phyloP scores from a whole-genome alignment of 2,329 filamentous ascomycete genomes.

The Hypoxylon sp. region DNA sequence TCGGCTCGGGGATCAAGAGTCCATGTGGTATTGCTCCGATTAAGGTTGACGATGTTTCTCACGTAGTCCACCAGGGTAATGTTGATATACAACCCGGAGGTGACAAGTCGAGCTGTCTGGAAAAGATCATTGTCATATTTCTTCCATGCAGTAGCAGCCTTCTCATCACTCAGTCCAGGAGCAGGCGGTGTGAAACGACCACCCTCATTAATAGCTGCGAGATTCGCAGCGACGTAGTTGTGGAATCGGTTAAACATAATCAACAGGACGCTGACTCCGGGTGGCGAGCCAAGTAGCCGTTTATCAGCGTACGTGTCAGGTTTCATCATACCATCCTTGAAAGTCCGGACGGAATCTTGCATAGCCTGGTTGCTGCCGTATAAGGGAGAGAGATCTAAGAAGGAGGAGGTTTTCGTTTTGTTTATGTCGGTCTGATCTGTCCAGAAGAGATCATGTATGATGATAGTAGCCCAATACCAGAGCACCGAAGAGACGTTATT shows the following conservation, averaged over 20 bases:
- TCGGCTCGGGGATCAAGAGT: slow-evolving; percentile 82
- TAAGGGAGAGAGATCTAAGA: slow-evolving; percentile 78
- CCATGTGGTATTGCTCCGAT: slow-evolving; percentile 82
- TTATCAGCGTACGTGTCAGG: slow-evolving; percentile 80
- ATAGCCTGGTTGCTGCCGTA: slow-evolving; percentile 78
- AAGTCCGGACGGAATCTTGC: slow-evolving; percentile 76
- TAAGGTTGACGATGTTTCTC: slow-evolving; percentile 81
- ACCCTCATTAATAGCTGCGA: slow-evolving; percentile 89
- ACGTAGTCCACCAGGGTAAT: slow-evolving; percentile 85
- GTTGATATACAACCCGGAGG: slow-evolving; percentile 82
- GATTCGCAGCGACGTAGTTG: slow-evolving; percentile 84
- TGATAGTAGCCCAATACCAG: slow-evolving; percentile 81
- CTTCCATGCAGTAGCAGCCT: slow-evolving; percentile 68
- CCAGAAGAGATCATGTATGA: slow-evolving; percentile 82
- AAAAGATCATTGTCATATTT: slow-evolving; percentile 85
- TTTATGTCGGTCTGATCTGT: slow-evolving; percentile 74
- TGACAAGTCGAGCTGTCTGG: slow-evolving; percentile 82
- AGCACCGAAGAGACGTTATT: slow-evolving; percentile 81
- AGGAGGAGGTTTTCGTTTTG: slow-evolving; percentile 73
- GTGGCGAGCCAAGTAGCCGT: slow-evolving; percentile 78
- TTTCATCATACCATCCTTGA: slow-evolving; percentile 79
- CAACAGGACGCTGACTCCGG: slow-evolving; percentile 78
- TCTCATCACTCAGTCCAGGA: slow-evolving; percentile 64
- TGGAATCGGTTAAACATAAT: slow-evolving; percentile 90
- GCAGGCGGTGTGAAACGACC: slow-evolving; percentile 80